Evolutionary conservation across 306 rosid species (phyloP).

Genomic region (Ochetophila trinervis): DNA sequence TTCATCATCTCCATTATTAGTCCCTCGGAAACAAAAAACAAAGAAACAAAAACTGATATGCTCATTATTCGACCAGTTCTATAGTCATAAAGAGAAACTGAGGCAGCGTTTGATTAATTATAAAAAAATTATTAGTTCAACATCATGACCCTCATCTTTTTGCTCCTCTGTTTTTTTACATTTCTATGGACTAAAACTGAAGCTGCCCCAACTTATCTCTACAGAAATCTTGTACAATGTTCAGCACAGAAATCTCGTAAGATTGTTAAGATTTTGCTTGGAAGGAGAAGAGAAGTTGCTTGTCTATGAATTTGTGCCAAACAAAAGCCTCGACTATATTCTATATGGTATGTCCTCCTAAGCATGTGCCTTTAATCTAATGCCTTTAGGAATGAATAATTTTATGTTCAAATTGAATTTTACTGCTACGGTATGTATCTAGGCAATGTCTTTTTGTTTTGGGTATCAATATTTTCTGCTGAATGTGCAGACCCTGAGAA

Average conservation of each 20-base stretch:
- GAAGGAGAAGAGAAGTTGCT: constrained; percentile 56
- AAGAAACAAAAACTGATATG: no score
- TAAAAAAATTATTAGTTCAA: no score
- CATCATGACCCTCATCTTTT: not conserved
- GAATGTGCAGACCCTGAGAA: constrained; percentile 25
- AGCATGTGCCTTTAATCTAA: not conserved
- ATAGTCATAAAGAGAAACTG: no score
- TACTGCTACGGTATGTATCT: not conserved
- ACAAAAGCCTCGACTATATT: constrained; percentile 50
- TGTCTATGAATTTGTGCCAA: constrained; percentile 47
- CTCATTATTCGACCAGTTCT: no score
- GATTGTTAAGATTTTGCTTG: constrained; percentile 55
- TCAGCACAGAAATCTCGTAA: constrained; percentile 55
- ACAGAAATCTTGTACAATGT: no score
- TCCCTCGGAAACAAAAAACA: no score
- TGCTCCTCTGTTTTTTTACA: not conserved
- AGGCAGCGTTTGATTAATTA: no score
- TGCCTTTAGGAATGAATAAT: not conserved
- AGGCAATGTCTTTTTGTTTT: no score
- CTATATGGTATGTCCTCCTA: constrained; percentile 32
- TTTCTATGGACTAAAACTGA: constrained; percentile 24
- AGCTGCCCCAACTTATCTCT: constrained; percentile 23
- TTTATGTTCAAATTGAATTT: not conserved
- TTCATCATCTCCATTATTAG: no score
- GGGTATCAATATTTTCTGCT: not conserved